phyloP scores from a whole-genome alignment of 441 rosid genomes.

The Aquilaria agallochum region DNA sequence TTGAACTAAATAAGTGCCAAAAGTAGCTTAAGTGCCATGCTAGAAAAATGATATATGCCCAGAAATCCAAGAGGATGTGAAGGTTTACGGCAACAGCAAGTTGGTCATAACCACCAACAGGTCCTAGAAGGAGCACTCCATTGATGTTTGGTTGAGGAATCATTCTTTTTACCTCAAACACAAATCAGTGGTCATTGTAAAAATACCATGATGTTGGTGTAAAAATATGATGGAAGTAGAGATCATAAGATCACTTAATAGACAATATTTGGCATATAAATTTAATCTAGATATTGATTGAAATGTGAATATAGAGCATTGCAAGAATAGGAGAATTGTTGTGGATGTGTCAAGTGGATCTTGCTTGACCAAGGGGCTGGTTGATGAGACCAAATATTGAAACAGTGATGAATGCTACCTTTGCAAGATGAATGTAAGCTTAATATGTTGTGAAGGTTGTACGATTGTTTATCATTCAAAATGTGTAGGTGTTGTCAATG shows the following conservation, averaged over 20 bases:
- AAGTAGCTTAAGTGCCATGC: too few relatives aligned
- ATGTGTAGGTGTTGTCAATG: slow-evolving; percentile 62
- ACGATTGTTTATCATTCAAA: slow-evolving; percentile 82
- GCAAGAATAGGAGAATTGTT: slow-evolving; percentile 39
- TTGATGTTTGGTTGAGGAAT: too few relatives aligned
- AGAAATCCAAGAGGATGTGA: too few relatives aligned
- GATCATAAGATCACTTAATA: slow-evolving; percentile 57
- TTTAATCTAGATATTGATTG: slow-evolving; percentile 59
- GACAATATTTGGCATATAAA: slow-evolving; percentile 67
- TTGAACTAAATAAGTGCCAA: too few relatives aligned
- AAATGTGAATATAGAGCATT: slow-evolving; percentile 36
- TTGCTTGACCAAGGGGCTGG: slow-evolving; percentile 34
- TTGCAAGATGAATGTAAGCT: slow-evolving; percentile 72
- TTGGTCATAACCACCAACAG: too few relatives aligned
- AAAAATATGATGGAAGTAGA: slow-evolving; percentile 61
- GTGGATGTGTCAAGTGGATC: slow-evolving; percentile 34
- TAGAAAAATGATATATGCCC: too few relatives aligned
- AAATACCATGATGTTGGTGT: slow-evolving; percentile 58
- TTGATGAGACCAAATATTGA: slow-evolving; percentile 46
- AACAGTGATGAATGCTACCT: slow-evolving; percentile 68
- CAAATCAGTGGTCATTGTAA: too few relatives aligned
- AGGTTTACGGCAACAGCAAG: too few relatives aligned
- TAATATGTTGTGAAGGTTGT: slow-evolving; percentile 79
- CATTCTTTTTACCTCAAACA: too few relatives aligned
- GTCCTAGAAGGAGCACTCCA: too few relatives aligned